Evolutionary conservation across 2,329 filamentous ascomycete species (phyloP), one percentile per base, ranked within the genome.

Genomic region (Leptodontidium sp.): DNA sequence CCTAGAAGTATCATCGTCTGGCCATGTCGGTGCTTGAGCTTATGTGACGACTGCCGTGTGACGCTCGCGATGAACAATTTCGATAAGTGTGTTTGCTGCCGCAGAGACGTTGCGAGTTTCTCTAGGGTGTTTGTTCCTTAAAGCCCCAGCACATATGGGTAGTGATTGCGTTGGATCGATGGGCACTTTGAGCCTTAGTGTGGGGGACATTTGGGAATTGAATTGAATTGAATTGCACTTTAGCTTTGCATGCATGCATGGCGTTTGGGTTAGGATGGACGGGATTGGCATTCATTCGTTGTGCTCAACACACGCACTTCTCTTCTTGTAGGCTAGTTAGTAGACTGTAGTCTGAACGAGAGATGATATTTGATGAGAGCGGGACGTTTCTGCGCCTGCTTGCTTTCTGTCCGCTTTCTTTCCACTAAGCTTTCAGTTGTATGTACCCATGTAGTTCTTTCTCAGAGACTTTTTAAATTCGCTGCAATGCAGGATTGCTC

Each of bases 41-140:
- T 98, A 14, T 98, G 96, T 78, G 96, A 99, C 79, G 96, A 98
- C 74, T 98, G 96, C 78, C 87, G 96, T 40, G 92, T 98, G 45
- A 95, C 93, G 53, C 85, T 98, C 71, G 96, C 96, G 3, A 94
- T 97, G 89, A 97, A 98, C 79, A 98, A 98, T 79, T 98, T 97
- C 79, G 93, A 94, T 72, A 97, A 93, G 78, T 99, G 96, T 78
- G 94, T 98, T 49, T 98, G 95, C 76, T 98, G 96, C 79, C 87
- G 96, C 62, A 88, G 93, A 67, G 92, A 96, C 75, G 93, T 98
- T 38, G 88, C 89, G 66, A 96, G 94, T 65, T 98, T 97, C 80
- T 94, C 93, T 73, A 88, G 93, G 74, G 89, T 99, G 69, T 99
- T 92, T 84, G 94, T 98, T 50, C 96, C 96, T 59, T 77, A 61